Evolutionary conservation across 306 rosid species (phyloP).

Genomic region (Malus orientalis): DNA sequence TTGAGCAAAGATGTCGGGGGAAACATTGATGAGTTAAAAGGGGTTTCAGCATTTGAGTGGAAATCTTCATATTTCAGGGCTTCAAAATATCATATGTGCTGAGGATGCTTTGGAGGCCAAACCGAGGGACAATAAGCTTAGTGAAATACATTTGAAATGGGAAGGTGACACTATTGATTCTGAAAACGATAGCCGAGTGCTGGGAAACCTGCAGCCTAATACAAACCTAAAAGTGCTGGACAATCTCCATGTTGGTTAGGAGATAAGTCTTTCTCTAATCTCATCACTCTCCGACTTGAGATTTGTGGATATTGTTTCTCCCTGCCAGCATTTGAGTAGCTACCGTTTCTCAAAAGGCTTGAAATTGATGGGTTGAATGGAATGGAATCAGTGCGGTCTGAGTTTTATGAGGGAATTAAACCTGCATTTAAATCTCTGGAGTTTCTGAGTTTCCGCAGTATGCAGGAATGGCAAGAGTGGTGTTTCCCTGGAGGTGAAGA

Average conservation of each 20-base stretch:
- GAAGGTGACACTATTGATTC: not conserved
- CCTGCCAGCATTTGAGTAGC: no score
- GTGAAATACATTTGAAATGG: constrained; percentile 5
- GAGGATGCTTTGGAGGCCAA: constrained; percentile 5
- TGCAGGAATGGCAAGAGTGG: not conserved
- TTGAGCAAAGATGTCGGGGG: no score
- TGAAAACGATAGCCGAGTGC: not conserved
- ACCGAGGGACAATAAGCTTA: not conserved
- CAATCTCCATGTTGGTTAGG: no score
- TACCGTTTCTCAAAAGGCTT: no score
- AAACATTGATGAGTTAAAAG: no score
- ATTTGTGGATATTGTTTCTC: no score
- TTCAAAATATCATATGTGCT: not conserved
- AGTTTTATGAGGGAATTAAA: not conserved
- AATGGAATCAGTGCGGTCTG: not conserved
- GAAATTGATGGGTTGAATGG: no score
- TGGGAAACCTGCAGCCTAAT: not conserved
- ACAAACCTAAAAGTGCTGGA: not conserved
- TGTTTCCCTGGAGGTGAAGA: not conserved
- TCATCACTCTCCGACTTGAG: no score
- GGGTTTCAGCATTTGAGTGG: no score
- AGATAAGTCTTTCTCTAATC: no score
- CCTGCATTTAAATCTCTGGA: not conserved
- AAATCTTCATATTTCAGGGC: not conserved
- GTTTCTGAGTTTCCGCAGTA: not conserved